A percentile compares a stretch with the other conserved stretches of the same genome.
Conservation (phyloP, 169 alveolate genomes). For the Eimeria maxima region DNA sequence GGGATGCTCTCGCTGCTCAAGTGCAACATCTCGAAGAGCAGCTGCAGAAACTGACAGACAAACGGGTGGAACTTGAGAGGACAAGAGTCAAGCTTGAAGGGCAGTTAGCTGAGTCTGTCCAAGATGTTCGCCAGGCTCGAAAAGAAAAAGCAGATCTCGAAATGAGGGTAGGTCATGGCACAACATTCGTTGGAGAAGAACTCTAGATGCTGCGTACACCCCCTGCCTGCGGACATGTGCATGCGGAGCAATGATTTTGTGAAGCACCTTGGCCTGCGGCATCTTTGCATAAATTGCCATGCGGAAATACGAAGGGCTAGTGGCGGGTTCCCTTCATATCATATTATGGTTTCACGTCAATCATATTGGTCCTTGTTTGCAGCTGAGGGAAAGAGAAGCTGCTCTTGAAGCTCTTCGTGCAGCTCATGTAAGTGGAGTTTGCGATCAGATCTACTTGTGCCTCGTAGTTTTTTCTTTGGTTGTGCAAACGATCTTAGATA, state of each 20-base stretch:
- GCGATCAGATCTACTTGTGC: not conserved
- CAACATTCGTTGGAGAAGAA: not conserved
- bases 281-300: not conserved
- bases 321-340: not conserved
- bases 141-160: slow-evolving; percentile 3
- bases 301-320: too few relatives aligned
- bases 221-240: not conserved
- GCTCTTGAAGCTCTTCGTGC: slow-evolving; percentile 54
- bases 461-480: too few relatives aligned
- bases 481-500: too few relatives aligned
- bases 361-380: not conserved
- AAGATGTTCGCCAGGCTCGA: slow-evolving; percentile 37
- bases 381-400: slow-evolving; percentile 62
- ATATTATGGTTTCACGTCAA: not conserved
- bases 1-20: slow-evolving; percentile 66
- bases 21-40: slow-evolving; percentile 64
- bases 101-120: slow-evolving; percentile 57
- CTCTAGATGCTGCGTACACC: not conserved
- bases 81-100: slow-evolving; percentile 49
- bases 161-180: not conserved
- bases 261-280: not conserved
- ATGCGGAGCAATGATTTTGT: not conserved
- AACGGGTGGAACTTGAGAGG: slow-evolving; percentile 70
- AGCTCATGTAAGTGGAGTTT: slow-evolving; percentile 12
- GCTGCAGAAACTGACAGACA: slow-evolving; percentile 67